Conservation (phyloP, 2,329 filamentous ascomycete genomes). For the Scytalidium sp. region DNA sequence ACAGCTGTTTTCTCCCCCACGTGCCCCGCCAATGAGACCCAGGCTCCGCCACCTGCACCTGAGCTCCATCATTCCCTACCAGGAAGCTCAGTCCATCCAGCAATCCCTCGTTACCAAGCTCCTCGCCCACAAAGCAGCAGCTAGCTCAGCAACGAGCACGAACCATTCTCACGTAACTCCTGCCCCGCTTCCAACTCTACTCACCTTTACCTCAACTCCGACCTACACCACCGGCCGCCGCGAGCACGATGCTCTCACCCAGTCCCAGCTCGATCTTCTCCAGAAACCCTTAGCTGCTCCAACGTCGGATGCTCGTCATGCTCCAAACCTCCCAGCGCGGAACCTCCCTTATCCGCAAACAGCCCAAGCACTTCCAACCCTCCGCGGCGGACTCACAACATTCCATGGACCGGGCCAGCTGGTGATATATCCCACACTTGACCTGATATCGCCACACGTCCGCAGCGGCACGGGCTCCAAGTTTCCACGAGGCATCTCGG, state of each 20-base stretch:
- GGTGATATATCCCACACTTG: constrained; percentile 89
- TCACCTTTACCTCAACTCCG: constrained; percentile 79
- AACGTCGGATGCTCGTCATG: neutral
- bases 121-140: constrained; percentile 53
- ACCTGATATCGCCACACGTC: constrained; percentile 48
- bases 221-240: constrained; percentile 90
- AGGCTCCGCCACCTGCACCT: constrained; percentile 59
- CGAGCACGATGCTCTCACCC: constrained; percentile 52
- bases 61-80: constrained; percentile 50
- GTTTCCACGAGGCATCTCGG: constrained; percentile 44
- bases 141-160: constrained; percentile 20
- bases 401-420: constrained; percentile 95
- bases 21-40: neutral
- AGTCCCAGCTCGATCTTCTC: constrained; percentile 43
- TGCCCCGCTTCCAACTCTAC: constrained; percentile 62
- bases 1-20: too few species aligned
- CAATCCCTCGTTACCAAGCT: constrained; percentile 51
- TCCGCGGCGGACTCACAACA: constrained; percentile 85
- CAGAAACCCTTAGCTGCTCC: constrained; percentile 9
- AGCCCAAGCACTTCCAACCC: constrained; percentile 32
- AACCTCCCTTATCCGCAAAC: neutral
- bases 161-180: constrained; percentile 15
- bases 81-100: constrained; percentile 53
- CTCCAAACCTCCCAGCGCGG: neutral
- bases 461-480: neutral